phyloP scores from a whole-genome alignment of 306 rosid species.

The Glycine tomentella region DNA sequence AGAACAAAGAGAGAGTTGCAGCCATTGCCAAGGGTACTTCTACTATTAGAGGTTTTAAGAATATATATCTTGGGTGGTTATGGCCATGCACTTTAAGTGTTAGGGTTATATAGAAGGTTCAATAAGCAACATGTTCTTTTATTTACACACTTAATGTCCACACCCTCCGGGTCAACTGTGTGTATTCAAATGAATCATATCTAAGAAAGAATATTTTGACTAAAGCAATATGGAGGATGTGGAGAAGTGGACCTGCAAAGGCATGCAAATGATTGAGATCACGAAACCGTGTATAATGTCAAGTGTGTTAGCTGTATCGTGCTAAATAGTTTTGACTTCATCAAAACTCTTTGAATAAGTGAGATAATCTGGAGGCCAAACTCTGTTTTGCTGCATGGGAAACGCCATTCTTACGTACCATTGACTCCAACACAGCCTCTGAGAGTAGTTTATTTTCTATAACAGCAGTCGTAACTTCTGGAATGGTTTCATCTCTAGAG shows the following conservation, averaged over 20 bases:
- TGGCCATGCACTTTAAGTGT: neutral
- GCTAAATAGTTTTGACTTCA: conserved; percentile 28
- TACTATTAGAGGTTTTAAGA: no score
- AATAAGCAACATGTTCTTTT: neutral
- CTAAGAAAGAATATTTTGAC: conserved; percentile 39
- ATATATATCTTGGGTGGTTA: neutral
- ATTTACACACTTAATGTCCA: neutral
- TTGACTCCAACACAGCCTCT: conserved; percentile 75
- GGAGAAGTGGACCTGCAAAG: neutral
- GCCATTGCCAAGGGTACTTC: conserved; percentile 31
- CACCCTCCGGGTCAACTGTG: conserved; percentile 42
- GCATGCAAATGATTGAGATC: neutral
- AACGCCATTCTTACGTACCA: conserved; percentile 75
- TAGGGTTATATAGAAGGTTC: conserved; percentile 42
- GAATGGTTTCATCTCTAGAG: conserved; percentile 69
- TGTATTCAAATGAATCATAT: conserved; percentile 16
- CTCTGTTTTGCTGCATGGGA: conserved; percentile 76
- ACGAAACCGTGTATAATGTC: conserved; percentile 14
- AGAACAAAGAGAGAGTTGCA: neutral
- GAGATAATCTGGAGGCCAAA: conserved; percentile 65
- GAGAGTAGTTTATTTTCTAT: conserved; percentile 72
- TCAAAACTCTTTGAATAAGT: conserved; percentile 48
- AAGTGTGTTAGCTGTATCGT: conserved; percentile 36
- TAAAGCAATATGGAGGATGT: neutral
- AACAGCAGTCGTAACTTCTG: conserved; percentile 49